A percentile compares a stretch with the other conserved stretches of the same genome.
Conservation (phyloP, 139 green algal species). For the Klebsormidium nitens region DNA sequence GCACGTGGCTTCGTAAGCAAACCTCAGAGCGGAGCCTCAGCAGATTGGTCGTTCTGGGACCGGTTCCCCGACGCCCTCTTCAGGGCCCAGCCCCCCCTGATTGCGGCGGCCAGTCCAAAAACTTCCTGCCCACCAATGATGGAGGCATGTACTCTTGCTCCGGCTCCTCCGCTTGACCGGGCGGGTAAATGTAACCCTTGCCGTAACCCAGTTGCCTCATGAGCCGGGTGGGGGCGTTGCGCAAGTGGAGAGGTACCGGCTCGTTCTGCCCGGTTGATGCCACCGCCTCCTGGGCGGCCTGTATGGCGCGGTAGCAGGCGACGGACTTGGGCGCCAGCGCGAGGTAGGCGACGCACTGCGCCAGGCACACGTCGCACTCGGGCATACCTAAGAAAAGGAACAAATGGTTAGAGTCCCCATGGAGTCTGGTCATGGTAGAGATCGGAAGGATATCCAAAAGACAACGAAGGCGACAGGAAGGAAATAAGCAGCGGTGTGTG, state of each 20-base stretch:
- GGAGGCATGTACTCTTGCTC: neutral
- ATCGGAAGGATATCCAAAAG: too few species aligned
- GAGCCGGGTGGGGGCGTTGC: constrained; percentile 7
- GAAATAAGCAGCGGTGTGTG: too few species aligned
- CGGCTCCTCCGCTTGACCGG: neutral
- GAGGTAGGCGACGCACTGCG: constrained; percentile 12
- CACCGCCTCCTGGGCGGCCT: neutral
- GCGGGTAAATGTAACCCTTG: constrained; percentile 3
- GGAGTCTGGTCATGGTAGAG: too few species aligned
- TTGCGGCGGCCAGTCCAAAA: too few species aligned
- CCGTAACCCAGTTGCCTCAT: constrained; percentile 2
- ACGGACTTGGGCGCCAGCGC: constrained; percentile 14
- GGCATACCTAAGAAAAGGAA: constrained; percentile 14
- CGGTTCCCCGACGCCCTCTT: too few species aligned
- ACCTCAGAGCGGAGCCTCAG: too few species aligned
- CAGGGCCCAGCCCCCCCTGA: too few species aligned
- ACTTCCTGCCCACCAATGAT: neutral
- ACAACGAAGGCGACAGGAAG: too few species aligned
- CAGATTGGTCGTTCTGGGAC: too few species aligned
- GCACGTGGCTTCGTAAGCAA: too few species aligned
- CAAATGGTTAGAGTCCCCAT: too few species aligned
- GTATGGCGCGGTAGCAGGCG: neutral
- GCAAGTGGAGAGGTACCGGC: neutral
- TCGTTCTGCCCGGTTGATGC: neutral
- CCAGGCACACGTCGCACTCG: constrained; percentile 9